Conservation (phyloP, 345 rosid genomes). For the Citrus sp. region DNA sequence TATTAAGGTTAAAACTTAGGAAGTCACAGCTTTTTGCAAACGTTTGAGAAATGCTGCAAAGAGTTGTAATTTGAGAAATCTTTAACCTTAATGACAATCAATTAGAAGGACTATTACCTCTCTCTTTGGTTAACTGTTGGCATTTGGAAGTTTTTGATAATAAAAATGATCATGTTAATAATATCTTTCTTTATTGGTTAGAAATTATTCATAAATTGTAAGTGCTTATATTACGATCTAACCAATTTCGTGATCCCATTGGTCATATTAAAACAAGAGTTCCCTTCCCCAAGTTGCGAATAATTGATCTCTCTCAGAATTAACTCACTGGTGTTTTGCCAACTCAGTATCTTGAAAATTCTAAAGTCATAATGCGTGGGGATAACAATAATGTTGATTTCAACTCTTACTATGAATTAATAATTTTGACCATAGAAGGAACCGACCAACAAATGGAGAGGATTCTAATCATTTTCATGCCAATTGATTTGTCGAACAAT, state of each 20-base stretch:
- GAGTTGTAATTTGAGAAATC: no score
- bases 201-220: constrained; percentile 6
- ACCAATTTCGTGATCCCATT: constrained; percentile 8
- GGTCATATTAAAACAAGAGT: no score
- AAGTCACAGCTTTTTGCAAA: no score
- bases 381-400: neutral
- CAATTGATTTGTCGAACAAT: neutral
- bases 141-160: no score
- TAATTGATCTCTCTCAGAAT: neutral
- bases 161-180: neutral
- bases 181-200: constrained; percentile 21
- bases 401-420: neutral
- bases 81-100: neutral
- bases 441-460: neutral
- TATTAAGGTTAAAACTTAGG: no score
- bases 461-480: neutral
- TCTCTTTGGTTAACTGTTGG: no score
- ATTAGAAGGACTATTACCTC: no score
- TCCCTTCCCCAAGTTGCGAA: neutral
- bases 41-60: neutral
- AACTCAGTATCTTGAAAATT: neutral
- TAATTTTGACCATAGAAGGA: neutral
- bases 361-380: neutral
- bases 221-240: constrained; percentile 10
- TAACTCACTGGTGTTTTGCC: neutral